A percentile compares a stretch with the other conserved stretches of the same genome.
Evolutionary conservation across 768 basidiomycete species (phyloP).

Genomic region (Rickenella mellea): DNA sequence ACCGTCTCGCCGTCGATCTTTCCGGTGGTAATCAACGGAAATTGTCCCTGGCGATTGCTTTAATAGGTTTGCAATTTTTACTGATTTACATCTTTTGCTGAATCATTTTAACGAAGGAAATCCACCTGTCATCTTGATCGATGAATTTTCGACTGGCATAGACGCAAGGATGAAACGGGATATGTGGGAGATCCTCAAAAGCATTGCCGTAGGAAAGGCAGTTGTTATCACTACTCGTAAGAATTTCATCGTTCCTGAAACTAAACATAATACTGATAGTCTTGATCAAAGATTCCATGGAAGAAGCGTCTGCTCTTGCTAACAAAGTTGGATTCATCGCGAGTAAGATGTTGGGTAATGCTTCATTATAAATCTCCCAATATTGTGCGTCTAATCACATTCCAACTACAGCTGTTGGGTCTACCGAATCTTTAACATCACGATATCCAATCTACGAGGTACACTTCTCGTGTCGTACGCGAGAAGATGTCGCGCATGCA

Average conservation of each 20-base stretch:
- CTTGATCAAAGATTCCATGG: conserved; percentile 56
- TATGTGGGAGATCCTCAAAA: conserved; percentile 68
- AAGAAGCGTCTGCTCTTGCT: conserved; percentile 72
- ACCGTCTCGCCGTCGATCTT: conserved; percentile 65
- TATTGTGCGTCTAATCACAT: background rate
- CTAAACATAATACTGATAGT: too few relatives aligned
- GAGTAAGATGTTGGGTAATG: conserved; percentile 54
- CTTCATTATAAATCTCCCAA: background rate
- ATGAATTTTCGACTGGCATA: conserved; percentile 77
- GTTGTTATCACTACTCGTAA: conserved; percentile 64
- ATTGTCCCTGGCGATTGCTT: conserved; percentile 62
- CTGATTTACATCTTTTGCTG: too few relatives aligned
- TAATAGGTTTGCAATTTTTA: conserved; percentile 44
- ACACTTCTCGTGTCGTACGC: conserved; percentile 59
- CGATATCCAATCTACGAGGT: conserved; percentile 72
- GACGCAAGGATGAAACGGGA: conserved; percentile 79
- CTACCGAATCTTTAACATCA: conserved; percentile 49
- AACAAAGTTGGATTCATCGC: conserved; percentile 75
- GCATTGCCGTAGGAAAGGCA: conserved; percentile 57
- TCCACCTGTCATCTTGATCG: conserved; percentile 68
- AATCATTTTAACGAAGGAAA: conserved; percentile 52
- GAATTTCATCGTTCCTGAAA: conserved; percentile 16
- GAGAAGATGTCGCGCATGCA: conserved; percentile 49
- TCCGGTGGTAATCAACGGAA: conserved; percentile 79
- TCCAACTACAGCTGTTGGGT: conserved; percentile 71